These are phyloP conservation scores for Moniliophthora roreri DNA, from an alignment of 1,284 basidiomycete species.

Conservation along the genomic window DNA sequence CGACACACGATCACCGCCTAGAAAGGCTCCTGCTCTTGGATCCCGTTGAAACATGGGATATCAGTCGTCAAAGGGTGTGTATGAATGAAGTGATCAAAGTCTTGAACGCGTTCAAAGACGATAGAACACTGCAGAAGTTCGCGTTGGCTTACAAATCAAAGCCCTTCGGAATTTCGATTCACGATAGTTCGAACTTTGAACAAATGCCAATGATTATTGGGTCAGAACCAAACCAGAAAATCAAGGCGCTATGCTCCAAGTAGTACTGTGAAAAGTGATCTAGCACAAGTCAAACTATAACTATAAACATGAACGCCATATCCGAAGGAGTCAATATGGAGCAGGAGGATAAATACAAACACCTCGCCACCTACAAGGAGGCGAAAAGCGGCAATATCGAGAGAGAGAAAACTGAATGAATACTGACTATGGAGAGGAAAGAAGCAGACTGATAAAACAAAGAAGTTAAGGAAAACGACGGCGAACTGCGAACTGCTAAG, in stretches of 20 bases:
- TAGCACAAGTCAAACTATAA: not conserved
- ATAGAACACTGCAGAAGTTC: not conserved
- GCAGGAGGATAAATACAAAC: too few relatives aligned
- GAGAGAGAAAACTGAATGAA: too few relatives aligned
- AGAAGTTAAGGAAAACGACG: too few relatives aligned
- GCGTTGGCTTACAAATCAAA: slow-evolving; percentile 18
- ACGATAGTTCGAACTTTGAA: too few relatives aligned
- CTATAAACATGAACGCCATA: not conserved
- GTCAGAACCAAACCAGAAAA: too few relatives aligned
- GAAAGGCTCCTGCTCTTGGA: slow-evolving; percentile 84
- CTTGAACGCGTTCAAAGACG: not conserved
- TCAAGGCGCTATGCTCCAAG: too few relatives aligned
- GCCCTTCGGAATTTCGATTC: not conserved
- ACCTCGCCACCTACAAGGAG: too few relatives aligned
- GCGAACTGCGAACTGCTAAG: too few relatives aligned
- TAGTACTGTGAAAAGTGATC: not conserved
- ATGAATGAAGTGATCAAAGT: slow-evolving; percentile 19
- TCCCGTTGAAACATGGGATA: slow-evolving; percentile 80
- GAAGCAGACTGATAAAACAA: not conserved
- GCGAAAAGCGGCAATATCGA: too few relatives aligned
- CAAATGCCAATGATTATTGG: too few relatives aligned
- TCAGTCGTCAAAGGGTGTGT: slow-evolving; percentile 1
- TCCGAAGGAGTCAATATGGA: too few relatives aligned
- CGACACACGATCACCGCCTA: slow-evolving; percentile 91
- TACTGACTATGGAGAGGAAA: not conserved